A percentile compares a stretch with the other conserved stretches of the same genome.
These are phyloP conservation scores for Epichloe uncinata DNA, from an alignment of 2,329 filamentous ascomycete genomes.

Conservation along the genomic window DNA sequence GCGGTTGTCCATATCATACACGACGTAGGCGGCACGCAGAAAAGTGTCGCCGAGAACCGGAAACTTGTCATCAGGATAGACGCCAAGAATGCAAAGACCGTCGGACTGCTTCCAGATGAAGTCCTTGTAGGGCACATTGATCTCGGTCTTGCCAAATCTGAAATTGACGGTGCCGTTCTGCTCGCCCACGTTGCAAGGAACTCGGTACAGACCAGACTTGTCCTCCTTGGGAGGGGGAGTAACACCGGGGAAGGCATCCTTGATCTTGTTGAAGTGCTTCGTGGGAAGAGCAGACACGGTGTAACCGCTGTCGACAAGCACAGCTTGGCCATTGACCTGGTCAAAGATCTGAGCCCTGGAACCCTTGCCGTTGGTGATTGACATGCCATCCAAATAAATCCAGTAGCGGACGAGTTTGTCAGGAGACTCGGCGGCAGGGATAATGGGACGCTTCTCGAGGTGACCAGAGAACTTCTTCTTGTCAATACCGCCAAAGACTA, in stretches of 20 bases:
- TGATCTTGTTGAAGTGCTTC: conserved; percentile 33
- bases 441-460: conserved; percentile 42
- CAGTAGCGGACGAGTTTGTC: conserved; percentile 26
- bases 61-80: conserved; percentile 26
- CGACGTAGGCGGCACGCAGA: conserved; percentile 30
- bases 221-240: conserved; percentile 8
- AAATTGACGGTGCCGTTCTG: conserved; percentile 31
- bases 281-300: conserved; percentile 54
- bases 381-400: conserved; percentile 26
- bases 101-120: conserved; percentile 29
- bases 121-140: conserved; percentile 32
- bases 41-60: conserved; percentile 32
- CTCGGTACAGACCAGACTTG: conserved; percentile 29
- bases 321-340: conserved; percentile 24
- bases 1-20: conserved; percentile 28
- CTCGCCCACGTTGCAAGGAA: conserved; percentile 27
- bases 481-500: conserved; percentile 44
- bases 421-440: conserved; percentile 26
- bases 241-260: conserved; percentile 22
- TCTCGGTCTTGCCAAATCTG: conserved; percentile 29
- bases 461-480: conserved; percentile 39
- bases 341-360: conserved; percentile 32
- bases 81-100: conserved; percentile 29
- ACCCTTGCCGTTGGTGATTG: conserved; percentile 19
- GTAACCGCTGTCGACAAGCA: conserved; percentile 53